Evolutionary conservation across 768 basidiomycete genomes (phyloP).

Genomic region (Crepidotus variabilis): DNA sequence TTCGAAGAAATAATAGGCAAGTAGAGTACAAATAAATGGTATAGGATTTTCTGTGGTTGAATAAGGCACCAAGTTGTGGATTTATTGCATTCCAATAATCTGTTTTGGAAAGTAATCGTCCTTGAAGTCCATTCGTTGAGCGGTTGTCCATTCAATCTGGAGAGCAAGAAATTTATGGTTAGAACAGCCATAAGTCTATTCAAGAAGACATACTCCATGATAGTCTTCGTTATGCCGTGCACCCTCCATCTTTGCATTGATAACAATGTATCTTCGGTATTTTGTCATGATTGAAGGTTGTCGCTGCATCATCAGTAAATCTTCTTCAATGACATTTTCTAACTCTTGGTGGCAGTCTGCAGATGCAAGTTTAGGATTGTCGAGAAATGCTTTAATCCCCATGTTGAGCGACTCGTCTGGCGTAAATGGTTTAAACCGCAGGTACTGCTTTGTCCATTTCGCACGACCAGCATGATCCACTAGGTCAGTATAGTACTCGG

Average conservation of each 20-base stretch:
- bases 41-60: background rate
- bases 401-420: conserved; percentile 40
- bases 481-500: conserved; percentile 22
- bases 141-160: conserved; percentile 56
- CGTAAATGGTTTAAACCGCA: conserved; percentile 25
- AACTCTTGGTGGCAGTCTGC: conserved; percentile 33
- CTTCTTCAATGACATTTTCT: conserved; percentile 42
- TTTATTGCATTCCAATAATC: conserved; percentile 3
- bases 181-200: background rate
- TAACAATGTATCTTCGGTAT: conserved; percentile 64
- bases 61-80: background rate
- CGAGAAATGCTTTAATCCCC: conserved; percentile 37
- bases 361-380: conserved; percentile 6
- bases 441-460: conserved; percentile 38
- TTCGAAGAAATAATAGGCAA: no score
- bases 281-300: conserved; percentile 60
- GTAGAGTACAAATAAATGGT: background rate
- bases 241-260: conserved; percentile 32
- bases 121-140: conserved; percentile 48
- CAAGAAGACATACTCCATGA: conserved; percentile 43
- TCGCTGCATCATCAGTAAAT: conserved; percentile 50
- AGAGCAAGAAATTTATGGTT: conserved; percentile 4
- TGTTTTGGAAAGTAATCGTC: conserved; percentile 47
- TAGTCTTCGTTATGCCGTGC: conserved; percentile 20
- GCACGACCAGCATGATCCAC: conserved; percentile 14